These are phyloP conservation scores for Hibiscus trionum DNA, from an alignment of 345 rosid species.

Conservation along the genomic window DNA sequence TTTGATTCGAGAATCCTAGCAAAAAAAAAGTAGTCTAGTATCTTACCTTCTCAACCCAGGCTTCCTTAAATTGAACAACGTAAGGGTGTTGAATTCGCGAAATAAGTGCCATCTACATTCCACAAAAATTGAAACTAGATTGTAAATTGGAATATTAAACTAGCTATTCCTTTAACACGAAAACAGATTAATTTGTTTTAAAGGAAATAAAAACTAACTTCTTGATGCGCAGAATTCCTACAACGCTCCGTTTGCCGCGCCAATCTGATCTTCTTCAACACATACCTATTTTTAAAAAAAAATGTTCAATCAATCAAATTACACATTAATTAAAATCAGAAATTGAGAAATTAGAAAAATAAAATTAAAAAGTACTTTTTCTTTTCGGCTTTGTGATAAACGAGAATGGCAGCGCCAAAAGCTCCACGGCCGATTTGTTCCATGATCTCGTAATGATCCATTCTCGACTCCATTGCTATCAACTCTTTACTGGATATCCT, in stretches of 20 bases:
- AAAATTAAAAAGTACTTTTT: conserved; percentile 45
- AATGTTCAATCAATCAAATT: background rate
- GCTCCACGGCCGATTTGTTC: conserved; percentile 99
- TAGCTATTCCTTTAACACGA: background rate
- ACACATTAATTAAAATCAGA: background rate
- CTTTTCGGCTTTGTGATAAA: conserved; percentile 81
- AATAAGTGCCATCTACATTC: conserved; percentile 77
- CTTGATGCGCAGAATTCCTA: conserved; percentile 97
- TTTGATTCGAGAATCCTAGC: background rate
- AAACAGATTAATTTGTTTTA: background rate
- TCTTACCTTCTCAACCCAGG: conserved; percentile 97
- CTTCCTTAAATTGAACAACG: conserved; percentile 96
- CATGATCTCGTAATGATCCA: conserved; percentile 99
- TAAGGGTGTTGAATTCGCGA: conserved; percentile 88
- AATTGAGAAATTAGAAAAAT: background rate
- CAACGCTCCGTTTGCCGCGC: conserved; percentile 96
- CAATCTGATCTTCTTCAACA: conserved; percentile 95
- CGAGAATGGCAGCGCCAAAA: conserved; percentile 95
- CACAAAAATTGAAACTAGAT: conserved; percentile 9
- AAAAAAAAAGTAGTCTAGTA: background rate
- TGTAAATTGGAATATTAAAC: background rate
- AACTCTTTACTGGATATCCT: conserved; percentile 1
- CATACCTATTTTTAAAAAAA: conserved; percentile 49
- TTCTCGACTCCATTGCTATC: conserved; percentile 70
- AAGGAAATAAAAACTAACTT: conserved; percentile 35